Evolutionary conservation across 2,329 filamentous ascomycete genomes (phyloP).

Genomic region (Chaetomiaceae sp.): DNA sequence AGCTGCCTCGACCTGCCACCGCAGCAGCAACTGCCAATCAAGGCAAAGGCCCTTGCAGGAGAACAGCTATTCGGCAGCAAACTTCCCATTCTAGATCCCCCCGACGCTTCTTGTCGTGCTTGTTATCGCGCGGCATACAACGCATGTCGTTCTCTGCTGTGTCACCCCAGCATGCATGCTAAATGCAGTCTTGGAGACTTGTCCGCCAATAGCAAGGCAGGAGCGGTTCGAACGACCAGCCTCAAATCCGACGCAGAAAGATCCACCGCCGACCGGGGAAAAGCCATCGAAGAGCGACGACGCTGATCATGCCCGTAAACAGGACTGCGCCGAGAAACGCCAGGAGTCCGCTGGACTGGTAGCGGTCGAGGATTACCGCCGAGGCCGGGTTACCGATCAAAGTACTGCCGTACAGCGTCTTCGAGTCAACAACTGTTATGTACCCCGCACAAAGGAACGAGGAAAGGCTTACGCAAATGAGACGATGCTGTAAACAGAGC

Average conservation of each 20-base stretch:
- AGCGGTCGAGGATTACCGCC: constrained; percentile 19
- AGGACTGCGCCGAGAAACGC: constrained; percentile 24
- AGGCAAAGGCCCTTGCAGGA: too few relatives aligned
- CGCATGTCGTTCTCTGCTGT: constrained; percentile 5
- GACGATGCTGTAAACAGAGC: constrained; percentile 25
- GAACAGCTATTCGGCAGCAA: neutral
- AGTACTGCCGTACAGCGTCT: constrained; percentile 6
- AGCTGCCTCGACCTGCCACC: too few relatives aligned
- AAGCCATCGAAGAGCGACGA: constrained; percentile 21
- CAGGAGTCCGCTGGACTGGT: constrained; percentile 18
- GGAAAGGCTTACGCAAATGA: constrained; percentile 25
- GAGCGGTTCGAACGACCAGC: neutral
- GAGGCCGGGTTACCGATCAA: constrained; percentile 23
- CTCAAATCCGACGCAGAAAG: constrained; percentile 18
- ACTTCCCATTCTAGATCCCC: too few relatives aligned
- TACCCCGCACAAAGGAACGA: too few relatives aligned
- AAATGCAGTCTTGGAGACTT: neutral
- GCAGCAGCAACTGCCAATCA: too few relatives aligned
- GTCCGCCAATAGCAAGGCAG: neutral
- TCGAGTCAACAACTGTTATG: neutral
- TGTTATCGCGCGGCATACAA: neutral
- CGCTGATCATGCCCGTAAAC: constrained; percentile 20
- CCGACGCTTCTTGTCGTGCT: neutral
- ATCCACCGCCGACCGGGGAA: constrained; percentile 18
- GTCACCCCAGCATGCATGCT: neutral